phyloP scores from a whole-genome alignment of 2,329 filamentous ascomycete species.

The Coccinonectria pachysandricola region DNA sequence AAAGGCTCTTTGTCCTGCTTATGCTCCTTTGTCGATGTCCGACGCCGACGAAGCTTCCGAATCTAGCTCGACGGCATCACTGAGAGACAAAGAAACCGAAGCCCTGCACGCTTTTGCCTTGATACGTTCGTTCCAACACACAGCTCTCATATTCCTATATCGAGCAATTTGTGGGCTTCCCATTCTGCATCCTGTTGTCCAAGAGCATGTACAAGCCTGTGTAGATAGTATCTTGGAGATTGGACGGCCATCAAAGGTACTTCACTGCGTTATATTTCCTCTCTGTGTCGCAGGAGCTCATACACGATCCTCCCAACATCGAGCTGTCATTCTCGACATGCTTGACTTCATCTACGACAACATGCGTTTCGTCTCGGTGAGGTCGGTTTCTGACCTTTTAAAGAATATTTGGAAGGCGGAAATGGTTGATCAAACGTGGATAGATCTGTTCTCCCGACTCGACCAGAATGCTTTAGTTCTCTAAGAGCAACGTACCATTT shows the following conservation, averaged over 20 bases:
- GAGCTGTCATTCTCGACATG: constrained; percentile 11
- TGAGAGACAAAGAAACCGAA: constrained; percentile 19
- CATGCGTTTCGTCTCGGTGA: constrained; percentile 29
- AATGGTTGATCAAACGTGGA: not conserved
- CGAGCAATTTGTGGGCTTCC: constrained; percentile 30
- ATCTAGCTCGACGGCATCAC: not conserved
- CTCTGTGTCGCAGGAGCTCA: constrained; percentile 28
- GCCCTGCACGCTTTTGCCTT: constrained; percentile 24
- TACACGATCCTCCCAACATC: constrained; percentile 19
- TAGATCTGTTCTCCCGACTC: not conserved
- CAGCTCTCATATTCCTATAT: constrained; percentile 32
- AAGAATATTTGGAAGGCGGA: not conserved
- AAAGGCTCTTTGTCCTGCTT: constrained; percentile 14
- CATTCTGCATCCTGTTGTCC: constrained; percentile 27
- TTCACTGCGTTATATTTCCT: constrained; percentile 30
- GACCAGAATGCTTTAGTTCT: not conserved
- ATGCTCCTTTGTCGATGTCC: constrained; percentile 17
- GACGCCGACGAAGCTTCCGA: constrained; percentile 7
- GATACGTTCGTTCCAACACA: constrained; percentile 30
- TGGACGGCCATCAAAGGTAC: constrained; percentile 24
- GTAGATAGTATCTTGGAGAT: constrained; percentile 28
- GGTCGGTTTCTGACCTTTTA: constrained; percentile 6
- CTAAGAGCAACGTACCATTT: too few relatives aligned
- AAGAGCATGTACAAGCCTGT: constrained; percentile 27
- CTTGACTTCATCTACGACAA: constrained; percentile 19